Evolutionary conservation across 768 basidiomycete species (phyloP), one percentile per base, ranked within the genome.

Genomic region (Pleurotus djamor): DNA sequence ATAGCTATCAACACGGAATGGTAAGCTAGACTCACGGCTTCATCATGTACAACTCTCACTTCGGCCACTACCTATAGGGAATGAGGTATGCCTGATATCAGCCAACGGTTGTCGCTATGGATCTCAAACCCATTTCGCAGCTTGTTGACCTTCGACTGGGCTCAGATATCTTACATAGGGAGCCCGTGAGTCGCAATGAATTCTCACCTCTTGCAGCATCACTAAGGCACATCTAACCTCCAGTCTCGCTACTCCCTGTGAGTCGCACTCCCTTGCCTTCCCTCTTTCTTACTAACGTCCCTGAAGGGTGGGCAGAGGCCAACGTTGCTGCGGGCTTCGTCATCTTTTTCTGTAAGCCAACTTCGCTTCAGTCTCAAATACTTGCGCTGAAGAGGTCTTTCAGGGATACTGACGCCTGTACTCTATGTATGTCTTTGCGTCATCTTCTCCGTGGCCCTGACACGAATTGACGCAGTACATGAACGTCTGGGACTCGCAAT

Each of bases 81-180:
- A 61, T 61, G 60, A 61, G 60, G 60, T 52, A 45, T 8, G 57
- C 52, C 13, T 36, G 12, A n/a, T 35, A 16, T 48, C 33, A 3
- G 2, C 21, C 1, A 28, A 28, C 3, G 2, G 3, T 28, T 3
- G 21, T 28, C 52, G 1, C 16, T 35, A 17, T 33, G 14, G 17
- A 6, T 44, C 70, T 69, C 50, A 58, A 63, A 37, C 63, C 52
- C 21, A 89, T 92, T 47, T 16, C 7, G 7, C n/a, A 86, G 87
- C 62, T 66, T 91, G 60, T 69, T 92, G 66, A 90, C 89, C 32
- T 91, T 94, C 68, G 91, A 93, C 64, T 94, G 91, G 92, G 76
- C 86, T 6, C 70, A 80, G 73, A 85, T 86, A 59, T 82, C 86
- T 4, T 89, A 86, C 67, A 85, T 84, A 56, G 83, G 83, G n/a